Evolutionary conservation across 768 basidiomycete species (phyloP), one percentile per base, ranked within the genome.

Genomic region (Calvatia gigantea): DNA sequence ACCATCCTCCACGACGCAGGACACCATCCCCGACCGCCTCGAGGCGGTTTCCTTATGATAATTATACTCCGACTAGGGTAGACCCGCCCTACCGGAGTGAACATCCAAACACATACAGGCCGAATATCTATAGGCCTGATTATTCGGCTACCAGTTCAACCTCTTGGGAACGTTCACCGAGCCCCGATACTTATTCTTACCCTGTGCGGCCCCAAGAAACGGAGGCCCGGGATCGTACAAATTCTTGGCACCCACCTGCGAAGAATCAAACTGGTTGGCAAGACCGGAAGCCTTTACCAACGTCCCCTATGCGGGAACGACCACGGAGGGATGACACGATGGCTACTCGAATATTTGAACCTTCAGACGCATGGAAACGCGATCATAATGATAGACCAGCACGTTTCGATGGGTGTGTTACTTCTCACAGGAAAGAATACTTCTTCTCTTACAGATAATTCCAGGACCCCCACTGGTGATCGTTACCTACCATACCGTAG

Each of bases 281-380:
- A 14, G 78, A 82, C 32, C 71, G 79, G 60, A 71, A 77, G 58
- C 67, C 70, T 39, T 62, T 72, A 21, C 73, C 75, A 6, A 48
- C 68, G 12, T 76, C 77, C 5, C 74, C 77, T 31, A 68, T 64
- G 45, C 65, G 68, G 50, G 67, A 67, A 29, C 64, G 68, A 55
- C 58, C 60, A 39, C 65, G 67, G 33, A 69, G 70, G 41, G 72
- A 75, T 42, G 69, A 66, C 23, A 62, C 65, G 48, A 59, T 68
- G 49, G 70, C 73, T 25, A 65, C 67, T 57, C 75, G 85, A 60
- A 81, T 84, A 75, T 84, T 89, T 63, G 89, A 90, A 64, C 86
- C 88, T 29, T 86, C 85, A 31, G 84, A 86, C 17, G 69, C 73
- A 29, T 89, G 89, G 88, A 87, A 84, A 64, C 80, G 85, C 60